A percentile compares a stretch with the other conserved stretches of the same genome.
Evolutionary conservation across 2,329 filamentous ascomycete genomes (phyloP).

Genomic region (Pseudonectria buxi): DNA sequence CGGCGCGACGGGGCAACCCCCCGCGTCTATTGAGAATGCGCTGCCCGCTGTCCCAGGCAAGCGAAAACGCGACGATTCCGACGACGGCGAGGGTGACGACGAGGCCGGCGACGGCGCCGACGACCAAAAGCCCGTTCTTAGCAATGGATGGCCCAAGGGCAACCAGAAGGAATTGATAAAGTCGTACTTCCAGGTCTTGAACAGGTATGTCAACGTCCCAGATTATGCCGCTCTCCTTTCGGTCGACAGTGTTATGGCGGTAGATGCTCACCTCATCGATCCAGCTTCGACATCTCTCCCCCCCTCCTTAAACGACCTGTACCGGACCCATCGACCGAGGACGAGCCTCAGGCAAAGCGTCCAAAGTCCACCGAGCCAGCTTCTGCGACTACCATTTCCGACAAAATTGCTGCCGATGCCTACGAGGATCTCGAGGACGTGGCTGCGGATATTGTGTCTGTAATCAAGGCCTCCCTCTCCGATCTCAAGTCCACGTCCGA

Average conservation of each 20-base stretch:
- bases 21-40: constrained; percentile 22
- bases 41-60: constrained; percentile 38
- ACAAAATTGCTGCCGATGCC: constrained; percentile 44
- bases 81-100: constrained; percentile 29
- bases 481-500: constrained; percentile 35
- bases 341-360: constrained; percentile 53
- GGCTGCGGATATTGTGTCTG: constrained; percentile 48
- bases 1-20: constrained; percentile 33
- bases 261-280: constrained; percentile 23
- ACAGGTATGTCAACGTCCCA: constrained; percentile 26
- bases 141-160: constrained; percentile 19
- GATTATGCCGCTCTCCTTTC: constrained; percentile 1
- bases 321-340: constrained; percentile 33
- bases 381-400: constrained; percentile 39
- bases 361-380: constrained; percentile 47
- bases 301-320: constrained; percentile 51
- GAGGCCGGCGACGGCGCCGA: constrained; percentile 24
- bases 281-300: constrained; percentile 47
- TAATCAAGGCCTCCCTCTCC: constrained; percentile 41
- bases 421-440: constrained; percentile 61
- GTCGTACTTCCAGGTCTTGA: constrained; percentile 31
- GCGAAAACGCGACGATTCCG: constrained; percentile 51
- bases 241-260: neutral
- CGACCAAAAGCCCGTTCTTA: constrained; percentile 17
- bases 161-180: constrained; percentile 32